Evolutionary conservation across 2,329 filamentous ascomycete species (phyloP), one percentile per base, ranked within the genome.

Genomic region (Aaosphaeria arxii): DNA sequence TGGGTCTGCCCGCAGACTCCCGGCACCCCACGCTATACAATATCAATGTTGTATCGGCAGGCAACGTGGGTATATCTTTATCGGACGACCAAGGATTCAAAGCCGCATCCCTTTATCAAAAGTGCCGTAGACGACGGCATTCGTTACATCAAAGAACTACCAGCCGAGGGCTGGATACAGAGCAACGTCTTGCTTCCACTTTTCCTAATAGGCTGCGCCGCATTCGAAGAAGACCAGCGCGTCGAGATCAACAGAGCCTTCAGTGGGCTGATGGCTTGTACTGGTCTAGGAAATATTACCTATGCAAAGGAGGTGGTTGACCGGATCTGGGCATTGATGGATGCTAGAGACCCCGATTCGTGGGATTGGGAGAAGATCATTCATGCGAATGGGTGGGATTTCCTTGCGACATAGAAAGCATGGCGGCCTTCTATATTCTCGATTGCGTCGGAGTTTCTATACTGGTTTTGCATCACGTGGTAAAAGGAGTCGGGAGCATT

Each of bases 281-380:
- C 78, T 6, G 77, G 76, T 24, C 64, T 84, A 11, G 79, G 80
- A 43, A 84, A 84, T 56, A 83, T 84, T 52, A 70, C 74, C 42
- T 76, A 77, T 46, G 81, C 82, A 3, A 74, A 78, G 51, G 73
- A 73, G 47, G 76, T 84, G 6, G 80, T 85, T 13, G 69, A 78
- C 46, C 74, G 72, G 49, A 73, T 85, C 17, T 85, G 82, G 82
- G 71, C 76, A 48, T 69, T 81, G 46, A 85, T 85, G 81, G 81
- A 84, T 54, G 71, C 67, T 13, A 74, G 74, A 1, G 77, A 78
- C 44, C 74, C 77, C 49, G 77, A 82, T 47, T 79, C 77, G 46
- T 85, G 82, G 82, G 81, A 85, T 62, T 85, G 81, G 81, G 82
- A 85, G 65, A 78, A 71, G 50, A 80, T 84, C 49, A 82, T 84